Conservation (phyloP, 257 asterid genomes). For the Capsicum chinense region DNA sequence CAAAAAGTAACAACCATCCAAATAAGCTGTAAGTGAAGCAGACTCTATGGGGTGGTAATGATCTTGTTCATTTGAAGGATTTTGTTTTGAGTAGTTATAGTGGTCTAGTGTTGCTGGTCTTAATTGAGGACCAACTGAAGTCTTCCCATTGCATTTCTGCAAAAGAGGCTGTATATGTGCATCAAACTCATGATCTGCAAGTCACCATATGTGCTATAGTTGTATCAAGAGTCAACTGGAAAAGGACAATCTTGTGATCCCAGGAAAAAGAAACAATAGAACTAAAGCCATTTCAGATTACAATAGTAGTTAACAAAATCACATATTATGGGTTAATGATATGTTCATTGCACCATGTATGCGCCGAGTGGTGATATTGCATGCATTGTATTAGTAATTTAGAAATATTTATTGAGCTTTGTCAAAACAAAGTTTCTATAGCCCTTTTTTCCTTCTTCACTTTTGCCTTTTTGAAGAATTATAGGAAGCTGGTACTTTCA, state of each 20-base stretch:
- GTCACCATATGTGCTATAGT: not conserved
- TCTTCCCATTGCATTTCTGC: slow-evolving; percentile 6
- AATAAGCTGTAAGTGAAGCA: not conserved
- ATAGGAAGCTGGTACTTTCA: not conserved
- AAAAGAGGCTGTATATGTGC: not conserved
- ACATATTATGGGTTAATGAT: not conserved
- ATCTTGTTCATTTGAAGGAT: not conserved
- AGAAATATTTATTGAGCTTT: not conserved
- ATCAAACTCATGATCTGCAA: not conserved
- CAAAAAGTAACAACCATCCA: too few relatives aligned
- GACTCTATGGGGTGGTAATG: not conserved
- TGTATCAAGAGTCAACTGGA: not conserved
- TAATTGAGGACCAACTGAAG: not conserved
- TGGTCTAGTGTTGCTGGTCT: not conserved
- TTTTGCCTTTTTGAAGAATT: not conserved
- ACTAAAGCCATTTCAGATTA: not conserved
- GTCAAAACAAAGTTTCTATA: not conserved
- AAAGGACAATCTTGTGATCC: not conserved
- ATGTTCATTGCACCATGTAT: not conserved
- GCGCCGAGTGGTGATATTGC: not conserved
- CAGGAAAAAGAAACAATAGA: not conserved
- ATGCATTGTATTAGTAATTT: not conserved
- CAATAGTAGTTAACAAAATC: not conserved
- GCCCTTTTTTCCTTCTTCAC: not conserved
- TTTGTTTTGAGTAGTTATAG: not conserved